Conservation (phyloP, 345 rosid genomes). For the Lepidium didymum region DNA sequence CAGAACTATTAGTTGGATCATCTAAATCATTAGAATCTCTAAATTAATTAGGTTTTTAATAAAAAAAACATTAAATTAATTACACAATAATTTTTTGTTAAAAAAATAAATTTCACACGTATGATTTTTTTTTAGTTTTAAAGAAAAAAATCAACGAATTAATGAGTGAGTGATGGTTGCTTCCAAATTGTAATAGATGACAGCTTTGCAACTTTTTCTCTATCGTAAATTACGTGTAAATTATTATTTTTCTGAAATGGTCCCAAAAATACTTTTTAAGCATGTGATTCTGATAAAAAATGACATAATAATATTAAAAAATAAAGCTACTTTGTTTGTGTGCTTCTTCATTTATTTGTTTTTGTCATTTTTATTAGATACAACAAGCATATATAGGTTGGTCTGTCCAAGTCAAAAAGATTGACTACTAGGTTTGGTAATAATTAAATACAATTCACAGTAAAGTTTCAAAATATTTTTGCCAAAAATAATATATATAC, state of each 20-base stretch:
- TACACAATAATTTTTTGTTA: too few species aligned
- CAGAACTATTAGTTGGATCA: too few species aligned
- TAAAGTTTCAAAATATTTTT: not conserved
- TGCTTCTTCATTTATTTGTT: not conserved
- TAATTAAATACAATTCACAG: constrained; percentile 4
- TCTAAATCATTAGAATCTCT: too few species aligned
- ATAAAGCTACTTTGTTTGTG: not conserved
- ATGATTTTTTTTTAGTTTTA: not conserved
- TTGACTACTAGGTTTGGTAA: constrained; percentile 9
- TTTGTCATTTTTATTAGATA: not conserved
- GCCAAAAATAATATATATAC: too few species aligned
- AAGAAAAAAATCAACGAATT: not conserved
- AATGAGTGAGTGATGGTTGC: constrained; percentile 16
- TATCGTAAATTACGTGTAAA: not conserved
- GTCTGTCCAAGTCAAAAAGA: not conserved
- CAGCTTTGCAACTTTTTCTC: constrained; percentile 7
- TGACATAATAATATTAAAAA: not conserved
- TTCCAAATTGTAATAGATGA: not conserved
- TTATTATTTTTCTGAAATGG: constrained; percentile 7
- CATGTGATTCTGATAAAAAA: constrained; percentile 15
- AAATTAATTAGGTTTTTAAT: too few species aligned
- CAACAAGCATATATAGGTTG: not conserved
- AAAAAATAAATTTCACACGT: too few species aligned
- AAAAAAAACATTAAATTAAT: too few species aligned
- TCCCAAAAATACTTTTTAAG: not conserved